These are phyloP conservation scores for Phaeomoniella chlamydospora DNA, from an alignment of 2,329 filamentous ascomycete genomes.

Conservation along the genomic window DNA sequence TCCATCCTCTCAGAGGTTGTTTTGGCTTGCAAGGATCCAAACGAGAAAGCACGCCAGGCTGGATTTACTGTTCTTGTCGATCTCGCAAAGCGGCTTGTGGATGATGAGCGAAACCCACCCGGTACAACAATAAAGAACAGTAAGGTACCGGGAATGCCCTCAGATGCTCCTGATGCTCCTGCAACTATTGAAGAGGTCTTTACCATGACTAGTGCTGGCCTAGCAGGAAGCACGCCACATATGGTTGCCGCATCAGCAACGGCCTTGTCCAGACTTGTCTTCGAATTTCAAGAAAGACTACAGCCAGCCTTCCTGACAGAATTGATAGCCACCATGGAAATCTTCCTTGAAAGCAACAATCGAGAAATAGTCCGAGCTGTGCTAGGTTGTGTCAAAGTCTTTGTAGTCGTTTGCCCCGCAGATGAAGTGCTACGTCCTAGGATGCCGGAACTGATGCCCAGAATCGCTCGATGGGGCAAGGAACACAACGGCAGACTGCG, in stretches of 20 bases:
- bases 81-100: slow-evolving; percentile 71
- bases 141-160: slow-evolving; percentile 75
- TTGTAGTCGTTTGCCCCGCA: slow-evolving; percentile 69
- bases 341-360: slow-evolving; percentile 93
- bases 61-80: slow-evolving; percentile 83
- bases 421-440: slow-evolving; percentile 54
- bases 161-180: slow-evolving; percentile 58
- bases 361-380: slow-evolving; percentile 92
- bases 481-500: slow-evolving; percentile 97
- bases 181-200: slow-evolving; percentile 91
- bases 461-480: slow-evolving; percentile 89
- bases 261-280: slow-evolving; percentile 81
- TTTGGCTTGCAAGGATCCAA: slow-evolving; percentile 92
- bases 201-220: slow-evolving; percentile 93
- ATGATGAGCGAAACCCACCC: slow-evolving; percentile 35
- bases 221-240: slow-evolving; percentile 83
- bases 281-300: slow-evolving; percentile 64
- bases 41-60: slow-evolving; percentile 78
- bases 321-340: slow-evolving; percentile 84
- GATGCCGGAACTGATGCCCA: slow-evolving; percentile 65
- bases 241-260: slow-evolving; percentile 98
- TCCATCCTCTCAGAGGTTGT: slow-evolving; percentile 86
- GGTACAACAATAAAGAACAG: slow-evolving; percentile 72
- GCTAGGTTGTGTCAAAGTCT: slow-evolving; percentile 92
- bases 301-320: slow-evolving; percentile 59